Evolutionary conservation across 2,329 filamentous ascomycete genomes (phyloP), one percentile per base, ranked within the genome.

Genomic region (Alternaria angustiovoidea): DNA sequence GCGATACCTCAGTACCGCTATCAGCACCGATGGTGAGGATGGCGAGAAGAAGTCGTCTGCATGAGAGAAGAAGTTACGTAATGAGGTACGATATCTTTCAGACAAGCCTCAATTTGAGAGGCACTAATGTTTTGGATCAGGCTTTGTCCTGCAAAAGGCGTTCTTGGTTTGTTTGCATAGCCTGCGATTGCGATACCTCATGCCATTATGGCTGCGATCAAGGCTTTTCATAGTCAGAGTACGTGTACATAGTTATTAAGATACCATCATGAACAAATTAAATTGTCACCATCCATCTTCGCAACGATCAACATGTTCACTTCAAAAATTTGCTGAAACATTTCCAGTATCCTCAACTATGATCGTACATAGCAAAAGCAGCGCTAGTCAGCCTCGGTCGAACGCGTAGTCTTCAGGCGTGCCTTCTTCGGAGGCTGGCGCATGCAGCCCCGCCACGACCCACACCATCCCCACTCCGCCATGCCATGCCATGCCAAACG

Each of bases 1-100:
- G 61, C 68, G 72, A 48, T 75, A 75, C 53, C 72, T 75, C 54
- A 75, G 72, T 57, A 74, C 70, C 8, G 72, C 70, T 24, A 68
- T 74, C 62, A 73, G 70, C 66, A 73, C 70, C 9, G 73, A 75
- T 43, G 64, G 67, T 1, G 68, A 71, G 42, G 59, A 54, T 20
- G 66, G 68, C 28, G 73, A 75, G 64, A 75, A 75, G 69, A 68
- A 66, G 56, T 71, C 52, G 4, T 7, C 38, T 34, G 36, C 49
- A 24, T 58, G 30, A 36, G 28, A 9, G 11, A 38, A 26, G 18
- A 12, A 30, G 20, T 16, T 12, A 44, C 26, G 26, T 22, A 22
- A 44, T 11, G 28, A 38, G 22, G 28, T n/a, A 57, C 7, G 28
- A 44, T 30, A 36, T 39, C 11, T 46, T 34, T n/a, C 18, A 24